Conservation (phyloP, 2,329 filamentous ascomycete species). For the Saccharata proteae region DNA sequence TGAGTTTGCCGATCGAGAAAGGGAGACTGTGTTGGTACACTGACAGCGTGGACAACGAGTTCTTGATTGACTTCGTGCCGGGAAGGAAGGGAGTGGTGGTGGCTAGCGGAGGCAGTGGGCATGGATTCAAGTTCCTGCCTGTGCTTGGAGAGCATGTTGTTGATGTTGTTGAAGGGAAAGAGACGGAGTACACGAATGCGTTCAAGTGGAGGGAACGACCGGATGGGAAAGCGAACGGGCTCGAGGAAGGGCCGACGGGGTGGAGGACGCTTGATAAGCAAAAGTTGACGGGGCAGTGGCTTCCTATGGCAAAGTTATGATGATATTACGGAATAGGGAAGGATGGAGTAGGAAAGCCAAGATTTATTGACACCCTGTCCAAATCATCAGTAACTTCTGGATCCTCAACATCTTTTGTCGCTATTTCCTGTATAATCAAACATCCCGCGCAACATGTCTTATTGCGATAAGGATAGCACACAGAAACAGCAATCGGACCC, state of each 20-base stretch:
- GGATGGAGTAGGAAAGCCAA: no score
- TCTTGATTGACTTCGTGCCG: slow-evolving; percentile 16
- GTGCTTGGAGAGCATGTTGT: slow-evolving; percentile 18
- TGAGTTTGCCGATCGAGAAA: slow-evolving; percentile 11
- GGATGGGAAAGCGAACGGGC: slow-evolving; percentile 14
- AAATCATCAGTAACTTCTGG: no score
- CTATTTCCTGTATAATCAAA: no score
- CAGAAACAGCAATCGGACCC: no score
- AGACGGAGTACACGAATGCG: slow-evolving; percentile 10
- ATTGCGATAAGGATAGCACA: no score
- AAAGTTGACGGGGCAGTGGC: slow-evolving; percentile 11
- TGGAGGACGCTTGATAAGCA: slow-evolving; percentile 18
- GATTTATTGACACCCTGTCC: no score
- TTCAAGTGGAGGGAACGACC: slow-evolving; percentile 12
- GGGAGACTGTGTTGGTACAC: slow-evolving; percentile 12
- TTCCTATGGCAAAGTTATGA: slow-evolving; percentile 12
- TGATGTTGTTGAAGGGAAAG: slow-evolving; percentile 14
- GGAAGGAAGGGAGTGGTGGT: slow-evolving; percentile 14
- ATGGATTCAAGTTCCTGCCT: slow-evolving; percentile 22
- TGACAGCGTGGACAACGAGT: slow-evolving; percentile 16
- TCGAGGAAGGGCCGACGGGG: slow-evolving; percentile 16
- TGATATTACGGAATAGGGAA: no score
- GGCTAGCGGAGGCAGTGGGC: slow-evolving; percentile 18
- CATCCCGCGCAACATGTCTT: no score
- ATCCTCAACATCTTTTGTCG: no score